These are phyloP conservation scores for Jatropha curcas DNA, from an alignment of 345 rosid species.

Conservation along the genomic window DNA sequence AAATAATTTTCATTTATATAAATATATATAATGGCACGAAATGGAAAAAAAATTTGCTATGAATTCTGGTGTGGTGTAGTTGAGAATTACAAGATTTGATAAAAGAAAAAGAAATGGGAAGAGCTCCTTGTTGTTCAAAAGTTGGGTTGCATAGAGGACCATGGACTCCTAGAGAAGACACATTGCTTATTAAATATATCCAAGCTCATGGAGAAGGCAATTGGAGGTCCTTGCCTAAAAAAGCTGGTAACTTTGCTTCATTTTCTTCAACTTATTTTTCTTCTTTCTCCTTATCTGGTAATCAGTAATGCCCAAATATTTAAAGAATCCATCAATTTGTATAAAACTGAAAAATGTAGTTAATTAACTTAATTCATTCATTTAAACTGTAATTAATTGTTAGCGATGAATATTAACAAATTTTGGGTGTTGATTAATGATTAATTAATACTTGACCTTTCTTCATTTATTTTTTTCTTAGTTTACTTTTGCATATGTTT, in stretches of 20 bases:
- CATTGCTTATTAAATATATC: slow-evolving; percentile 50
- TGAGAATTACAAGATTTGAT: too few relatives aligned
- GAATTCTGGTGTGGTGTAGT: background rate
- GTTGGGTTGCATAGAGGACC: slow-evolving; percentile 65
- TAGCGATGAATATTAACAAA: too few relatives aligned
- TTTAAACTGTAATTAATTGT: too few relatives aligned
- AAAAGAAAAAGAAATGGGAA: slow-evolving; percentile 46
- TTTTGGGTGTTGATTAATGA: too few relatives aligned
- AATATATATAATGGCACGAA: background rate
- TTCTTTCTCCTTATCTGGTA: background rate
- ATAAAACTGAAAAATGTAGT: too few relatives aligned
- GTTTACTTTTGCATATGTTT: too few relatives aligned
- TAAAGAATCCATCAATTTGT: too few relatives aligned
- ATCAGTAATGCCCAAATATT: too few relatives aligned
- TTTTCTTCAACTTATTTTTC: background rate
- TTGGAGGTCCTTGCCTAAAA: slow-evolving; percentile 61
- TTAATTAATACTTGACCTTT: too few relatives aligned
- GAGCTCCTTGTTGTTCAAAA: slow-evolving; percentile 64
- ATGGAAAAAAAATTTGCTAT: slow-evolving; percentile 20
- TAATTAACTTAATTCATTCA: too few relatives aligned
- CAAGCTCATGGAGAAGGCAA: slow-evolving; percentile 61
- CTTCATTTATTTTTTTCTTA: too few relatives aligned
- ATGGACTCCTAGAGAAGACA: slow-evolving; percentile 63
- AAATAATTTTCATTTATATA: too few relatives aligned
- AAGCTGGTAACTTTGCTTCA: slow-evolving; percentile 43